phyloP scores from a whole-genome alignment of 164 flowering plant genomes.

The Nelumbo lutea region DNA sequence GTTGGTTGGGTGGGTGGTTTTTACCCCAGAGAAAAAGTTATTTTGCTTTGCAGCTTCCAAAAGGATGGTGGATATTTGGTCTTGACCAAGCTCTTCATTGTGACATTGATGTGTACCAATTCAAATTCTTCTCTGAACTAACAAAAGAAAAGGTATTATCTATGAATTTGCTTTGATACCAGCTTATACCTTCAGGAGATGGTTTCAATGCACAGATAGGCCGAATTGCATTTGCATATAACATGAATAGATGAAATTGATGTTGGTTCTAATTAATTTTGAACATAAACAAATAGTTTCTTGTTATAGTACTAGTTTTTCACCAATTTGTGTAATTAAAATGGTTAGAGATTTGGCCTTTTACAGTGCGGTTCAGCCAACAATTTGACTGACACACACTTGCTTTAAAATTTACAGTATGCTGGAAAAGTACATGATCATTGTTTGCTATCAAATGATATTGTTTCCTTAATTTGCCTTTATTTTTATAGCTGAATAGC shows the following conservation, averaged over 20 bases:
- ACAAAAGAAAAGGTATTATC: constrained; percentile 60
- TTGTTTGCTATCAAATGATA: too few relatives aligned
- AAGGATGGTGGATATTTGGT: constrained; percentile 99
- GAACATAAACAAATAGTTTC: too few relatives aligned
- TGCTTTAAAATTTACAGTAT: too few relatives aligned
- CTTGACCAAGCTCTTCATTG: constrained; percentile 94
- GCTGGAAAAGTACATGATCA: too few relatives aligned
- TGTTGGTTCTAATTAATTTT: too few relatives aligned
- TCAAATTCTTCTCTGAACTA: constrained; percentile 86
- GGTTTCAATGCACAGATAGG: not conserved
- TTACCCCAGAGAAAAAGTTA: constrained; percentile 98
- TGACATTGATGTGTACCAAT: constrained; percentile 97
- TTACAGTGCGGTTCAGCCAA: too few relatives aligned
- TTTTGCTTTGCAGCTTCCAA: constrained; percentile 93
- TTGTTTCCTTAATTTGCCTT: too few relatives aligned
- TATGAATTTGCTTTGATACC: constrained; percentile 5
- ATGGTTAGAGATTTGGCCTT: too few relatives aligned
- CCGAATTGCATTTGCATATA: not conserved
- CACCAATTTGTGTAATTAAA: too few relatives aligned
- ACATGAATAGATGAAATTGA: not conserved
- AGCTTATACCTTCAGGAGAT: not conserved
- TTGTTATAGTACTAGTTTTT: too few relatives aligned
- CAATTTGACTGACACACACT: too few relatives aligned
- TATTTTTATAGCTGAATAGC: too few relatives aligned
- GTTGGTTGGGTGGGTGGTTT: constrained; percentile 99